Evolutionary conservation across 78 protist genomes (phyloP).

Genomic region (Emiliania huxleyi): DNA sequence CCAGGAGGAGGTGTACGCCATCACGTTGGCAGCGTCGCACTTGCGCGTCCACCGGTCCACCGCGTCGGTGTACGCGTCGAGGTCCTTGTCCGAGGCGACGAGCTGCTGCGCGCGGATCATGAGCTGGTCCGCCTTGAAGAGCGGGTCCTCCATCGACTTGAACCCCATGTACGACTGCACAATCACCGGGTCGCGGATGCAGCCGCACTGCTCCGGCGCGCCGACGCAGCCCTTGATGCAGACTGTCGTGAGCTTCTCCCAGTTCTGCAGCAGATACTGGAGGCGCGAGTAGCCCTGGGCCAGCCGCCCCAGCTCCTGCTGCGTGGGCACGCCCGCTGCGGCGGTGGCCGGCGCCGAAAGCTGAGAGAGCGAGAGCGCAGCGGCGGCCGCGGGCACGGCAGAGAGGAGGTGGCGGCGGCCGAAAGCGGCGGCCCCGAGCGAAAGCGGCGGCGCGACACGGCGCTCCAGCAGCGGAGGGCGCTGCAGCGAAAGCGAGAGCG

Average conservation of each 20-base stretch:
- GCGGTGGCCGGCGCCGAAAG: background rate
- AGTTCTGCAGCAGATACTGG: background rate
- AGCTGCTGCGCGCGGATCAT: background rate
- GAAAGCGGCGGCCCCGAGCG: too few relatives aligned
- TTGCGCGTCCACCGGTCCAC: background rate
- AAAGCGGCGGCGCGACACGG: too few relatives aligned
- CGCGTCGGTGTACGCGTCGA: background rate
- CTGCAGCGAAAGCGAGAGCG: too few relatives aligned
- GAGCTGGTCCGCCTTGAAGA: background rate
- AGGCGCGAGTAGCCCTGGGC: background rate
- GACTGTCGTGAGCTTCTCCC: background rate
- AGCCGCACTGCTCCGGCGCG: background rate
- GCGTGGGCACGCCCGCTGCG: background rate
- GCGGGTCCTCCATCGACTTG: constrained; percentile 8
- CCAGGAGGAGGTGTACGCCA: background rate
- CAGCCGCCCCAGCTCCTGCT: background rate
- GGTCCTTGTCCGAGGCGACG: background rate
- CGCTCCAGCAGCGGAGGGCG: too few relatives aligned
- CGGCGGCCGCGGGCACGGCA: background rate
- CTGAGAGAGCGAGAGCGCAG: background rate
- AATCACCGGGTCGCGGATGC: background rate
- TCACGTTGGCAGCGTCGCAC: background rate
- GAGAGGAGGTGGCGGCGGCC: too few relatives aligned
- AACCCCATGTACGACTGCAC: constrained; percentile 11
- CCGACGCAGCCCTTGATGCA: constrained; percentile 5